Evolutionary conservation across 1,284 basidiomycete species (phyloP).

Genomic region (Melampsora larici-populina): DNA sequence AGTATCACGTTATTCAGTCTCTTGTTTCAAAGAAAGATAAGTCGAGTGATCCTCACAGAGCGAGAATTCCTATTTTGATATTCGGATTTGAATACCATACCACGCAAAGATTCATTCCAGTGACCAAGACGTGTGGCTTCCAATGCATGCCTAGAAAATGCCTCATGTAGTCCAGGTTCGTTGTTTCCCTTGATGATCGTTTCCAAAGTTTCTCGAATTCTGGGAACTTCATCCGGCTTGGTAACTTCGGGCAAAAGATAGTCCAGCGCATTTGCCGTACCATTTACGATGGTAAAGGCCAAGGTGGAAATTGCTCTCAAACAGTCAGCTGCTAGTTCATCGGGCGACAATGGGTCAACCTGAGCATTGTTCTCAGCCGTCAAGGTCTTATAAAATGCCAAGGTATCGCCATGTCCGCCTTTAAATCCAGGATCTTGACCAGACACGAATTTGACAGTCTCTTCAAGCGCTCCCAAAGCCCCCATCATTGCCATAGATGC

Average conservation of each 20-base stretch:
- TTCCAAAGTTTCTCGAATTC: background rate
- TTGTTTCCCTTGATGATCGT: background rate
- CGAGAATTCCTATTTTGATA: background rate
- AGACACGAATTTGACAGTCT: slow-evolving; percentile 35
- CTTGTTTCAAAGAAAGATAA: background rate
- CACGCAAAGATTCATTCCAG: slow-evolving; percentile 14
- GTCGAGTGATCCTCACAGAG: slow-evolving; percentile 6
- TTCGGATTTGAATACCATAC: slow-evolving; percentile 16
- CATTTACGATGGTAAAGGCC: slow-evolving; percentile 29
- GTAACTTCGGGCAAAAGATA: slow-evolving; percentile 12
- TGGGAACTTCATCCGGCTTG: background rate
- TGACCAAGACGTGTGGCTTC: slow-evolving; percentile 29
- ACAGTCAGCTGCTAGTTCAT: slow-evolving; percentile 37
- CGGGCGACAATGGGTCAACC: background rate
- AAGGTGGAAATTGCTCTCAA: slow-evolving; percentile 35
- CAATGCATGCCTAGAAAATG: slow-evolving; percentile 9
- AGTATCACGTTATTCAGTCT: background rate
- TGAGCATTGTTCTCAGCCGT: background rate
- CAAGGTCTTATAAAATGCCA: slow-evolving; percentile 11
- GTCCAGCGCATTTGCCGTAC: slow-evolving; percentile 24
- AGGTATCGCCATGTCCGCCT: slow-evolving; percentile 20
- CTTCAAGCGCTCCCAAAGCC: slow-evolving; percentile 31
- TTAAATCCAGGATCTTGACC: background rate
- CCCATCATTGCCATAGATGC: slow-evolving; percentile 24
- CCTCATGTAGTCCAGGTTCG: background rate